Percentiles rank a stretch among this genome's conserved stretches.
These are phyloP conservation scores for Teratosphaeria destructans DNA, from an alignment of 2,329 filamentous ascomycete genomes.

Conservation along the genomic window DNA sequence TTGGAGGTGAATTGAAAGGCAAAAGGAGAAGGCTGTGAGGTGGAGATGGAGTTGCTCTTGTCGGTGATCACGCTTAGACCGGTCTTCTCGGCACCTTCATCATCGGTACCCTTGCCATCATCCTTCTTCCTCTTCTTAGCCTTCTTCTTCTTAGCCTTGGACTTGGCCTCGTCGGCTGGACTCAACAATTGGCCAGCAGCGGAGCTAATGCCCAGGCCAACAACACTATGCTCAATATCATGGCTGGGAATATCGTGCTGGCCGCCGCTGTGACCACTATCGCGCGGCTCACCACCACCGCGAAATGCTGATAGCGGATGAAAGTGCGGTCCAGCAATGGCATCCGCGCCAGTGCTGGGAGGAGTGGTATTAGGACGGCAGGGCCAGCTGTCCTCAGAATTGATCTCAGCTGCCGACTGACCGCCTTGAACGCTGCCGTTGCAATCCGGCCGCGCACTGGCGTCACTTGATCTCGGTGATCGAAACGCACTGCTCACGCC, in stretches of 20 bases:
- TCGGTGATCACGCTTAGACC: neutral
- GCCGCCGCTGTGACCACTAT: slow-evolving; percentile 1
- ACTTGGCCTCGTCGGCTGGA: slow-evolving; percentile 1
- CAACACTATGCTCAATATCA: neutral
- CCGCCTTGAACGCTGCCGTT: neutral
- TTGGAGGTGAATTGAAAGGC: neutral
- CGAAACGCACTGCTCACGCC: neutral
- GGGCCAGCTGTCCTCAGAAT: neutral
- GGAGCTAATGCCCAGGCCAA: slow-evolving; percentile 8
- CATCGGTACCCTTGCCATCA: neutral
- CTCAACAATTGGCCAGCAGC: neutral
- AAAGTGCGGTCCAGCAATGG: slow-evolving; percentile 1
- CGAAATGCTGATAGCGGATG: neutral
- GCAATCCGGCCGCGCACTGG: neutral
- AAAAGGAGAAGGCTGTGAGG: neutral
- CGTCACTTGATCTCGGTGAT: neutral
- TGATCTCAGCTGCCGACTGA: neutral
- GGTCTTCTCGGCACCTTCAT: neutral
- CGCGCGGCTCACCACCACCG: neutral
- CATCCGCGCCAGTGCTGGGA: neutral
- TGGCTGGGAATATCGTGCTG: slow-evolving; percentile 1
- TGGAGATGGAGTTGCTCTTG: neutral
- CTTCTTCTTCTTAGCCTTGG: slow-evolving; percentile 14
- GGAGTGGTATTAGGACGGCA: neutral
- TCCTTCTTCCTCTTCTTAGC: slow-evolving; percentile 11